Percentiles rank a stretch among this genome's conserved stretches.
Evolutionary conservation across 495 filamentous ascomycete species (phyloP).

Genomic region (Podospora australis): DNA sequence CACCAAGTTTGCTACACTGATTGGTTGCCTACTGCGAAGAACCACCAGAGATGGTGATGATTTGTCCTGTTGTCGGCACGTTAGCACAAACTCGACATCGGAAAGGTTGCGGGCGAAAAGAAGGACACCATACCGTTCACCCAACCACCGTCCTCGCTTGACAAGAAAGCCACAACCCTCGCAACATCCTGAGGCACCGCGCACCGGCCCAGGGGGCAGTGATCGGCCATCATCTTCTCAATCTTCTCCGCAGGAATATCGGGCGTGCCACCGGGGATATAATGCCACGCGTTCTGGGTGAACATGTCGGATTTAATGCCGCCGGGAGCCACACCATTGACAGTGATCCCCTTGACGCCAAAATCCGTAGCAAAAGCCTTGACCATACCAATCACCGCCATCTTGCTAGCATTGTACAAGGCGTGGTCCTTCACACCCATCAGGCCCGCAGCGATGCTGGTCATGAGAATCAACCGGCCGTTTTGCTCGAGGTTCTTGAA

Average conservation of each 20-base stretch:
- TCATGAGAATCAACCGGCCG: slow-evolving; percentile 62
- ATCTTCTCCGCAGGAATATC: slow-evolving; percentile 25
- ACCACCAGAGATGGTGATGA: slow-evolving; percentile 31
- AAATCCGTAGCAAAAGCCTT: slow-evolving; percentile 69
- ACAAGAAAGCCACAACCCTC: slow-evolving; percentile 50
- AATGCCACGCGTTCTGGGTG: slow-evolving; percentile 58
- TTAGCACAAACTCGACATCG: slow-evolving; percentile 2
- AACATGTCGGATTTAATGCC: slow-evolving; percentile 80
- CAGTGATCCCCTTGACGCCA: slow-evolving; percentile 65
- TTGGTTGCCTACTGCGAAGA: slow-evolving; percentile 34
- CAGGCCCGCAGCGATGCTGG: slow-evolving; percentile 45
- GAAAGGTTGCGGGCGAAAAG: background rate
- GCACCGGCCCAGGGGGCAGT: slow-evolving; percentile 30
- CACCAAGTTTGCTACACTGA: too few relatives aligned
- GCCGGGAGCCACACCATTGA: slow-evolving; percentile 69
- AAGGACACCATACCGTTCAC: slow-evolving; percentile 45
- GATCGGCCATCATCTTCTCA: slow-evolving; percentile 29
- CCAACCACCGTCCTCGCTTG: slow-evolving; percentile 54
- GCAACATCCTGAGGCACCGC: slow-evolving; percentile 53
- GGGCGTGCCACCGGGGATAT: slow-evolving; percentile 43
- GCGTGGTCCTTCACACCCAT: slow-evolving; percentile 63
- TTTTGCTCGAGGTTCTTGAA: slow-evolving; percentile 60
- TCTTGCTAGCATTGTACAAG: slow-evolving; percentile 71
- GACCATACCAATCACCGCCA: slow-evolving; percentile 71
- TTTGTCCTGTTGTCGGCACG: slow-evolving; percentile 16